These are phyloP conservation scores for Marasmius tenuissimus DNA, from an alignment of 1,284 basidiomycete genomes.

Conservation along the genomic window DNA sequence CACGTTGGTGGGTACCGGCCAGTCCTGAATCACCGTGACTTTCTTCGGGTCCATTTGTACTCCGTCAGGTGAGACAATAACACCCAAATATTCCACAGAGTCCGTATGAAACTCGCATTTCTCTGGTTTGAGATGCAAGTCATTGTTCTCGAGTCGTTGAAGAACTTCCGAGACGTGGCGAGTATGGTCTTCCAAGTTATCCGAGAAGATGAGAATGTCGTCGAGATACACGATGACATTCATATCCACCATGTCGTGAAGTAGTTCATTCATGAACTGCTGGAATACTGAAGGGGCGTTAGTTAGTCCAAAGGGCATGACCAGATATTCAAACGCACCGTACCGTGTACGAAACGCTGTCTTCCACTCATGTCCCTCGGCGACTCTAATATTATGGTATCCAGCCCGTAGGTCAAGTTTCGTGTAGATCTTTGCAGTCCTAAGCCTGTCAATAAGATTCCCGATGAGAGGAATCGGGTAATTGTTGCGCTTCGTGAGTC, in stretches of 20 bases:
- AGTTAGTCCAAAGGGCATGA: not conserved
- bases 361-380: constrained; percentile 3
- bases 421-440: not conserved
- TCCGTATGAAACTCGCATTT: constrained; percentile 38
- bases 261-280: not conserved
- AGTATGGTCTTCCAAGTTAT: constrained; percentile 14
- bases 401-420: constrained; percentile 1
- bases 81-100: too few relatives aligned
- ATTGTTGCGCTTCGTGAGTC: not conserved
- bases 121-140: constrained; percentile 33
- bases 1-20: constrained; percentile 17
- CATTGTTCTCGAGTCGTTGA: constrained; percentile 25
- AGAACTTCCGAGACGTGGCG: constrained; percentile 30
- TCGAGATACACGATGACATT: too few relatives aligned
- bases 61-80: too few relatives aligned
- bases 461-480: constrained; percentile 2
- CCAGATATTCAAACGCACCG: not conserved
- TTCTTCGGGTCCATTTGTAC: constrained; percentile 32
- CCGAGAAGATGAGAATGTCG: too few relatives aligned
- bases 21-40: constrained; percentile 26
- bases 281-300: constrained; percentile 23
- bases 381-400: not conserved
- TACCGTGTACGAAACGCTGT: constrained; percentile 4
- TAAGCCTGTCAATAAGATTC: constrained; percentile 4
- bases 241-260: too few relatives aligned